Conservation (phyloP, 2,329 filamentous ascomycete species). For the Cladosporium cucumerinum region DNA sequence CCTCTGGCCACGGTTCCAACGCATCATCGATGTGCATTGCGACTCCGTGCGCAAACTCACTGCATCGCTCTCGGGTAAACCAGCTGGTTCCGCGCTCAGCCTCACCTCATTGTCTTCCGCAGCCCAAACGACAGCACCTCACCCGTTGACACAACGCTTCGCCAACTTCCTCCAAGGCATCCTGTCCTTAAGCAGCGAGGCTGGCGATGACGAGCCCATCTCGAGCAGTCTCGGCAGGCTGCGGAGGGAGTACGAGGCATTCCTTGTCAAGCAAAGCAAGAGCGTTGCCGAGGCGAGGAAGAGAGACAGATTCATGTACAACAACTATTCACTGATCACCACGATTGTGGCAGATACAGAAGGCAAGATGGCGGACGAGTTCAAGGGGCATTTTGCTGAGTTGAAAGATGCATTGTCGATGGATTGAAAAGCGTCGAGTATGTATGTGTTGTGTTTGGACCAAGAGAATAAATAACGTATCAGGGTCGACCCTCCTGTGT, state of each 20-base stretch:
- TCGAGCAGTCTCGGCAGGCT: slow-evolving; percentile 74
- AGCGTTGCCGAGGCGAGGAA: slow-evolving; percentile 74
- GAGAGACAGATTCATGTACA: slow-evolving; percentile 82
- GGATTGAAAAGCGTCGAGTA: slow-evolving; percentile 9
- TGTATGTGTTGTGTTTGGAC: not conserved
- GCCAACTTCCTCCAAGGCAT: slow-evolving; percentile 88
- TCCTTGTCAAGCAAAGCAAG: slow-evolving; percentile 74
- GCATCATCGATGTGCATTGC: slow-evolving; percentile 88
- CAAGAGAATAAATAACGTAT: not conserved
- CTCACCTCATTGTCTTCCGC: slow-evolving; percentile 54
- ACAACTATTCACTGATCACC: slow-evolving; percentile 91
- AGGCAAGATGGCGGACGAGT: slow-evolving; percentile 71
- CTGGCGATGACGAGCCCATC: slow-evolving; percentile 91
- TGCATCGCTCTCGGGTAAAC: slow-evolving; percentile 45
- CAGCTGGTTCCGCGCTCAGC: slow-evolving; percentile 52
- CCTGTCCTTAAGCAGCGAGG: slow-evolving; percentile 77
- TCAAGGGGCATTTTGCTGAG: slow-evolving; percentile 70
- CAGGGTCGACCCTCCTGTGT: not conserved
- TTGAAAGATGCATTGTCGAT: slow-evolving; percentile 41
- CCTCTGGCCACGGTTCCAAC: slow-evolving; percentile 92
- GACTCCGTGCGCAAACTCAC: slow-evolving; percentile 71
- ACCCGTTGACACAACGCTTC: slow-evolving; percentile 91
- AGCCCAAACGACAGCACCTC: slow-evolving; percentile 74
- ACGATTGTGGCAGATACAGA: slow-evolving; percentile 76
- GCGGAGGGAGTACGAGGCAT: slow-evolving; percentile 76